These are phyloP conservation scores for Lichtheimia ramosa DNA, from an alignment of 371 early-diverging fungal genomes.

Conservation along the genomic window DNA sequence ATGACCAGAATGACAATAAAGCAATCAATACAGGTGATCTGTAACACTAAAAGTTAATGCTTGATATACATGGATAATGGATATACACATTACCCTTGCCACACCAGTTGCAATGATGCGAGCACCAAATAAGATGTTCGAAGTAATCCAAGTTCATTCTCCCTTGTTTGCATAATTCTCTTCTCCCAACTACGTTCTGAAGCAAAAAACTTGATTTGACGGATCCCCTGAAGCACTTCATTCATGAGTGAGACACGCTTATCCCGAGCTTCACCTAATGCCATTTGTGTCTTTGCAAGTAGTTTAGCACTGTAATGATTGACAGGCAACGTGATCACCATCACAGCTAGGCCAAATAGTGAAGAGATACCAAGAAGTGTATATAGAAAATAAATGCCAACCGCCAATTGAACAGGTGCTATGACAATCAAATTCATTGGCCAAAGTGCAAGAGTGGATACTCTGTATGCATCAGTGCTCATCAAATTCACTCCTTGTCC, in stretches of 20 bases:
- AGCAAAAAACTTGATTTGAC: conserved; percentile 72
- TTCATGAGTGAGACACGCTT: conserved; percentile 53
- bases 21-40: conserved; percentile 58
- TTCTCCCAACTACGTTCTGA: conserved; percentile 52
- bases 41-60: background rate
- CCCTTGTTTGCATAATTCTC: conserved; percentile 44
- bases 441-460: conserved; percentile 57
- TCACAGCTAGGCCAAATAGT: conserved; percentile 62
- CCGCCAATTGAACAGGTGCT: conserved; percentile 54
- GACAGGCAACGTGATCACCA: conserved; percentile 51
- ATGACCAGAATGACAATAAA: conserved; percentile 52
- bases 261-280: conserved; percentile 52
- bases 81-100: conserved; percentile 22
- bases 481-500: conserved; percentile 85
- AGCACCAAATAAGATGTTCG: conserved; percentile 27
- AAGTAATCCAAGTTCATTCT: conserved; percentile 51
- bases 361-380: conserved; percentile 65
- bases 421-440: conserved; percentile 46
- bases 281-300: conserved; percentile 48
- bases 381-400: conserved; percentile 66
- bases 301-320: conserved; percentile 54
- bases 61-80: background rate
- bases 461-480: conserved; percentile 74
- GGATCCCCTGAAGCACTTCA: conserved; percentile 63
- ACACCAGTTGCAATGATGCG: conserved; percentile 25